Base-by-base conservation (phyloP, 2,329 filamentous ascomycete species). In the Xylaria sp. region DNA sequence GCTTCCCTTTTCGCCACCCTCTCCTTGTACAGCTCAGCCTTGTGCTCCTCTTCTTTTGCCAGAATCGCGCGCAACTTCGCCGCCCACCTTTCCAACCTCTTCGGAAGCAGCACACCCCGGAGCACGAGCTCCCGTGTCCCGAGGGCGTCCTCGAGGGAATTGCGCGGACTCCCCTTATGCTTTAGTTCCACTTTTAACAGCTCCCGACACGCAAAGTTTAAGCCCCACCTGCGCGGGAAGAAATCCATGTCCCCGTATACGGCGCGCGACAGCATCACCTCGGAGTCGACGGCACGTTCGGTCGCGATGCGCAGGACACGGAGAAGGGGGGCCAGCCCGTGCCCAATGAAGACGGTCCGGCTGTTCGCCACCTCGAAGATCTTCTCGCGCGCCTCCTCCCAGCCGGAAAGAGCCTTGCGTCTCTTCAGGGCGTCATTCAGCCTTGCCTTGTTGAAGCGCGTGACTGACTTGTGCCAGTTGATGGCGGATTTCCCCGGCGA, bases 281-380 rank as follows among this genome's bases (percentile, higher is more conserved):
- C 51, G 18, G 55, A 65, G 63, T 65, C 63, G 44, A 65, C 15
- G 46, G 52, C 63, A 25, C 63, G 63, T 46, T 65, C 46, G 63
- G 54, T 44, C 32, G 63, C 63, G 18, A 65, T 65, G 34, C 46
- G 63, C 54, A 65, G 63, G 54, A 65, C 55, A 18, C 55, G 54
- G 32, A 58, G 54, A 20, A 58, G 44, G 54, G 51, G 51, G 54
- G 52, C 54, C 34, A 58, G 54, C 41, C 41, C 62, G 44, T 64
- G 62, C 32, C 62, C 62, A 20, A 64, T 58, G 54, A 64, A 64
- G 34, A 64, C 58, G 32, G 62, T 64, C 13, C 58, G 32, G 52
- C 18, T 2, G 54, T n/a, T 58, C 28, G 52, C 15, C 62, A 64
- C 46, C 7, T 51, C 20, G 62, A 64, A 64, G 62, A 64, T 51